Evolutionary conservation across 108 stramenopile species (phyloP), one percentile per base, ranked within the genome.

Genomic region (Mayamaea pseudoterrestris): DNA sequence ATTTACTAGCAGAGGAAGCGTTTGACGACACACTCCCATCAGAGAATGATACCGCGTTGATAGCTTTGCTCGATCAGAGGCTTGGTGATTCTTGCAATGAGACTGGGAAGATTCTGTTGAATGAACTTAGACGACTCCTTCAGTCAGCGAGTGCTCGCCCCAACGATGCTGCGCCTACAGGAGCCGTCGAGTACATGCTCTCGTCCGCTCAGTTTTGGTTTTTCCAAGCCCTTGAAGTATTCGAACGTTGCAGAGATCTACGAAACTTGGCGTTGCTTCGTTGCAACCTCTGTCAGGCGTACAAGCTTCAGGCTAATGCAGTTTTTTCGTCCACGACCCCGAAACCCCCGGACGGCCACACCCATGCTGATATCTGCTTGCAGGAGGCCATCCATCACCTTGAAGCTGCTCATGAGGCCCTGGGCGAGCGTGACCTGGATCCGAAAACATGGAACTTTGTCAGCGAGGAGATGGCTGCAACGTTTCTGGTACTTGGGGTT

Each of bases 61-160:
- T 78, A 1, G 50, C 63, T 41, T 44, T 89, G 27, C 61, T 89
- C 2, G 69, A 59, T 2, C 78, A 83, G 51, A 43, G 87, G n/a
- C 65, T 82, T n/a, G 88, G 88, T 12, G 88, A 90, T 62, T 63
- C 88, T 1, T 84, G 78, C 53, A 90, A 90, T 49, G 88, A 90
- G 53, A 68, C 80, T 12, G 88, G 88, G 0, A 78, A 85, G 47
- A 58, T 82, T 13, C 53, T 90, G 18, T 45, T 90, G 23, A 55
- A 62, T 13, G 70, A 73, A 36, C 55, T 81, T 8, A 47, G 76
- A 17, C 47, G 35, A 34, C 57, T 82, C n/a, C 50, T 90, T 30
- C 36, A 32, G 20, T 41, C 71, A 1, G 39, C 23, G 5, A 39
- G 18, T 39, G 3, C 20, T 18, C 44, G 25, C 5, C 40, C 8